phyloP scores from a whole-genome alignment of 306 rosid genomes.

The Datisca glomerata region DNA sequence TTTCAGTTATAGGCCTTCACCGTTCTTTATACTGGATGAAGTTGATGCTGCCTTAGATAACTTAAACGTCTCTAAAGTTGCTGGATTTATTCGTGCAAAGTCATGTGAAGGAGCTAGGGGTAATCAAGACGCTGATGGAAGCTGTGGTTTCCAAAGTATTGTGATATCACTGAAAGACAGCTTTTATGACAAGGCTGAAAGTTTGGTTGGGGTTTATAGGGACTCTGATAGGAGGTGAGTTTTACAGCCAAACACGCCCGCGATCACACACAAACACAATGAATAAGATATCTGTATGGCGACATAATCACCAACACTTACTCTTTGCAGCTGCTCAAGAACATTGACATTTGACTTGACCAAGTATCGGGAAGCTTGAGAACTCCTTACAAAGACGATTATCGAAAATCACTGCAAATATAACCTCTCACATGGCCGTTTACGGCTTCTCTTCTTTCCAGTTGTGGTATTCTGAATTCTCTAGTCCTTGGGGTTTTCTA shows the following conservation, averaged over 20 bases:
- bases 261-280: background rate
- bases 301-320: too few species aligned
- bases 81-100: conserved; percentile 91
- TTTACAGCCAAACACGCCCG: conserved; percentile 2
- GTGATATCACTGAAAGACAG: conserved; percentile 91
- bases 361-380: conserved; percentile 59
- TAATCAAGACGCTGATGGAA: conserved; percentile 58
- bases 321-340: conserved; percentile 71
- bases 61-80: conserved; percentile 94
- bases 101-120: conserved; percentile 76
- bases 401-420: background rate
- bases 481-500: too few species aligned
- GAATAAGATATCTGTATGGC: too few species aligned
- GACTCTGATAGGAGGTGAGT: conserved; percentile 70
- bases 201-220: conserved; percentile 79
- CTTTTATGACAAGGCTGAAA: conserved; percentile 90
- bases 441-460: too few species aligned
- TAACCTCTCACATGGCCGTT: too few species aligned
- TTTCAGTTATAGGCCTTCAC: conserved; percentile 92
- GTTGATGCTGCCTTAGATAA: conserved; percentile 98
- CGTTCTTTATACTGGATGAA: conserved; percentile 96
- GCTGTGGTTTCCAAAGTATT: conserved; percentile 87
- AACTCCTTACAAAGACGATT: too few species aligned
- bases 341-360: conserved; percentile 87
- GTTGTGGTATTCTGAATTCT: too few species aligned